These are phyloP conservation scores for Mycogone perniciosa DNA, from an alignment of 2,329 filamentous ascomycete species.

Conservation along the genomic window DNA sequence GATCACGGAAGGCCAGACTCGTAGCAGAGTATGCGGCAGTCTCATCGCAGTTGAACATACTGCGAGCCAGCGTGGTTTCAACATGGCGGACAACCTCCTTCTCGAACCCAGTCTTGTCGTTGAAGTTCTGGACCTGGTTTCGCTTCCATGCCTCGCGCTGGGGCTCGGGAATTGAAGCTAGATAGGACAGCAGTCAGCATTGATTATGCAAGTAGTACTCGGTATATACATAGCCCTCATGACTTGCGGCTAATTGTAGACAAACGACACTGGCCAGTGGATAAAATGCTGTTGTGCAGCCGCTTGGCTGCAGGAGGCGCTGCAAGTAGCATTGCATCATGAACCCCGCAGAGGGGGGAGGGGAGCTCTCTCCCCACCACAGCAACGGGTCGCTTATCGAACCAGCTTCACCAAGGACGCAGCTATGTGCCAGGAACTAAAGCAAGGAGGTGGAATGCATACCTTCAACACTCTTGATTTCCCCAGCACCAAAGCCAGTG, in stretches of 20 bases:
- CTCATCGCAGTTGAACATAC: slow-evolving; percentile 98
- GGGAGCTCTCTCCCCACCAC: slow-evolving; percentile 9
- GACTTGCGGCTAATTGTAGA: not conserved
- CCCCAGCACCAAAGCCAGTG: slow-evolving; percentile 81
- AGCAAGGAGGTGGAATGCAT: slow-evolving; percentile 26
- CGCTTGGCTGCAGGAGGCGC: not conserved
- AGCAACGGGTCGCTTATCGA: not conserved
- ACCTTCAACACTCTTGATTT: slow-evolving; percentile 93
- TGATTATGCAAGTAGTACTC: not conserved
- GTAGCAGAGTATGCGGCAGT: slow-evolving; percentile 86
- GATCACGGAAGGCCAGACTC: slow-evolving; percentile 85
- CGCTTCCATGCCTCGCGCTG: slow-evolving; percentile 75
- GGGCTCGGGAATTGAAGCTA: slow-evolving; percentile 76
- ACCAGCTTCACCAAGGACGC: not conserved
- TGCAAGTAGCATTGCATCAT: slow-evolving; percentile 2
- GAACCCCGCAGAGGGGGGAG: slow-evolving; percentile 9
- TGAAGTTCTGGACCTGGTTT: slow-evolving; percentile 61
- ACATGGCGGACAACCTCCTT: slow-evolving; percentile 87
- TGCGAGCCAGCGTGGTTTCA: slow-evolving; percentile 91
- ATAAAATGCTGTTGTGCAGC: not conserved
- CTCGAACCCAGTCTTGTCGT: slow-evolving; percentile 75
- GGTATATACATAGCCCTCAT: not conserved
- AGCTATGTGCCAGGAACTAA: not conserved
- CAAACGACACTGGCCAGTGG: not conserved
- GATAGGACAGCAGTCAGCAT: slow-evolving; percentile 1